Conservation (phyloP, 2,329 filamentous ascomycete genomes). For the Hypomyces perniciosus region DNA sequence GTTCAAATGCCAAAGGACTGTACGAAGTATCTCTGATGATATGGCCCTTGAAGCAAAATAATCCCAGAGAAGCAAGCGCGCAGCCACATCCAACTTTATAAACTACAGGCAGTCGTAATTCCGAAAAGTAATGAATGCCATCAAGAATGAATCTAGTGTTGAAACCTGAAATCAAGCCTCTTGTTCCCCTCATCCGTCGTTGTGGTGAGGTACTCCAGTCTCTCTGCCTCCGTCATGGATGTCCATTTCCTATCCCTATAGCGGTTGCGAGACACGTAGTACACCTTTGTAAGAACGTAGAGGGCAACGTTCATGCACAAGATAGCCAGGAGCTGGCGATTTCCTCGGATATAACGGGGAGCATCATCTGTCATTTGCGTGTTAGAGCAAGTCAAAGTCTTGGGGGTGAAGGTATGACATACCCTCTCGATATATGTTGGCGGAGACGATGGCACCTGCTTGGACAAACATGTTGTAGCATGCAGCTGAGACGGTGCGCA, state of each 20-base stretch:
- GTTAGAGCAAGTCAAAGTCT: background rate
- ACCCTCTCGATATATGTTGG: slow-evolving; percentile 37
- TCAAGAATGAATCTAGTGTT: slow-evolving; percentile 28
- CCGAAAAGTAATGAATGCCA: no score
- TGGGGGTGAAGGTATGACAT: background rate
- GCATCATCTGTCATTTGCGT: slow-evolving; percentile 37
- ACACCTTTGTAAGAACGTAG: slow-evolving; percentile 39
- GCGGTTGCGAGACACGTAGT: slow-evolving; percentile 43
- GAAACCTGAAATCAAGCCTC: slow-evolving; percentile 50
- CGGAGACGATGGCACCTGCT: slow-evolving; percentile 35
- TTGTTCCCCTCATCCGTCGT: slow-evolving; percentile 49
- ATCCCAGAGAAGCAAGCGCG: no score
- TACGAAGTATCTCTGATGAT: no score
- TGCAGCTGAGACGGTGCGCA: slow-evolving; percentile 54
- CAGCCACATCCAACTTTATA: no score
- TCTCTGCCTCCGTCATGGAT: slow-evolving; percentile 38
- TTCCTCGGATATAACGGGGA: slow-evolving; percentile 46
- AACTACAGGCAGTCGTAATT: no score
- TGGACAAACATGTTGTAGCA: slow-evolving; percentile 55
- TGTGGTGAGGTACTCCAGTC: slow-evolving; percentile 41
- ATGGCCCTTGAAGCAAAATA: no score
- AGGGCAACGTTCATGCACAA: slow-evolving; percentile 41
- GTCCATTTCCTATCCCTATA: slow-evolving; percentile 38
- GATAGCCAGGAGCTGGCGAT: slow-evolving; percentile 44
- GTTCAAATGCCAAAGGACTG: no score